Conservation (phyloP, 495 filamentous ascomycete species). For the Jackrogersella multiformis region DNA sequence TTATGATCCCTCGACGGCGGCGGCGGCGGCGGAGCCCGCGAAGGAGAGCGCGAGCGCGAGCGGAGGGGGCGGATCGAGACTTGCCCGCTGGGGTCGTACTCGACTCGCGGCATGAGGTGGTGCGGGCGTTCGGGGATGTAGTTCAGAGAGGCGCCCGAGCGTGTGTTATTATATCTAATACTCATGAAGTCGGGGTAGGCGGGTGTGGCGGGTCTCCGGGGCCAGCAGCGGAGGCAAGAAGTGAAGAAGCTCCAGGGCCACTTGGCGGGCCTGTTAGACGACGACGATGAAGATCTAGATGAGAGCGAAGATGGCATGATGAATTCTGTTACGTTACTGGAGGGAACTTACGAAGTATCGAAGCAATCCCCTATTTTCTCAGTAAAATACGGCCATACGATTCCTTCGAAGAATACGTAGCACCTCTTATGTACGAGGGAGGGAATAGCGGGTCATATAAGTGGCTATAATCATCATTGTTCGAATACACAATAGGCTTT, state of each 20-base stretch:
- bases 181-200: not conserved
- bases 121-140: not conserved
- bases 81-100: not conserved
- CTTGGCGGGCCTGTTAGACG: not conserved
- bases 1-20: too few relatives aligned
- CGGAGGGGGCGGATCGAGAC: not conserved
- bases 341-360: conserved; percentile 11
- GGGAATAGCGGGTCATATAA: not conserved
- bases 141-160: conserved; percentile 8
- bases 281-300: too few relatives aligned
- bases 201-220: not conserved
- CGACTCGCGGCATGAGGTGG: not conserved
- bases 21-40: not conserved
- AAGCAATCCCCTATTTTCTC: conserved; percentile 1
- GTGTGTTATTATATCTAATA: conserved; percentile 14
- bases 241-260: not conserved
- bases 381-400: too few relatives aligned
- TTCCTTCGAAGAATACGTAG: not conserved
- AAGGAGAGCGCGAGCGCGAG: not conserved
- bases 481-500: not conserved
- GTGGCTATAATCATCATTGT: conserved; percentile 3
- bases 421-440: not conserved
- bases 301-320: conserved; percentile 2
- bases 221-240: conserved; percentile 12
- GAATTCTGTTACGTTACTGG: not conserved